Percentiles rank a stretch among this genome's conserved stretches.
These are phyloP conservation scores for Backusella parvicylindrica DNA, from an alignment of 192 early-diverging fungal genomes.

Conservation along the genomic window DNA sequence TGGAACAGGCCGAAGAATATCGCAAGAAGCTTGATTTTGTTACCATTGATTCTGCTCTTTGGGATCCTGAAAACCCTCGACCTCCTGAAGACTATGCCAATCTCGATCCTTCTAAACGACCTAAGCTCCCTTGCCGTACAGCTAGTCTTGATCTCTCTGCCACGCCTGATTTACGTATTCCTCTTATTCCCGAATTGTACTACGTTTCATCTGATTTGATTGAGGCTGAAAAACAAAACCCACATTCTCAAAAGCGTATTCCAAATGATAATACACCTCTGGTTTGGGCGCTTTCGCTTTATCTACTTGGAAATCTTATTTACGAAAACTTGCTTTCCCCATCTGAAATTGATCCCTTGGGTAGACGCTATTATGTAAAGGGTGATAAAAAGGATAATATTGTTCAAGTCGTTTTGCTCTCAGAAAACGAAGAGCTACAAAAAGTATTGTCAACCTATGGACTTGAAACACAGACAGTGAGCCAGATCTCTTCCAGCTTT, in stretches of 20 bases:
- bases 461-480: conserved; percentile 74
- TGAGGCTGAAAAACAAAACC: conserved; percentile 66
- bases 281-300: conserved; percentile 85
- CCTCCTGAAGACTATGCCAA: conserved; percentile 8
- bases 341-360: conserved; percentile 82
- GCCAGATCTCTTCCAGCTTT: conserved; percentile 60
- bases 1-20: conserved; percentile 67
- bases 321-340: conserved; percentile 71
- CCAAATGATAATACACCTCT: conserved; percentile 86
- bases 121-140: neutral
- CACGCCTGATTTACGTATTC: conserved; percentile 36
- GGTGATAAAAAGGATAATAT: conserved; percentile 54
- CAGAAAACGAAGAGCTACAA: conserved; percentile 72
- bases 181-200: conserved; percentile 70
- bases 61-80: conserved; percentile 27
- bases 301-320: conserved; percentile 72
- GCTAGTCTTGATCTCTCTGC: neutral
- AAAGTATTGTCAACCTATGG: conserved; percentile 68
- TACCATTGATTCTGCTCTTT: conserved; percentile 61
- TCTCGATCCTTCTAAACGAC: neutral
- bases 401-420: conserved; percentile 75
- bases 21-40: conserved; percentile 62
- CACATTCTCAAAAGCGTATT: conserved; percentile 65
- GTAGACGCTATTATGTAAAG: conserved; percentile 61
- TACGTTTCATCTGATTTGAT: conserved; percentile 75